These are phyloP conservation scores for Salix caprea DNA, from an alignment of 345 rosid genomes.

Conservation along the genomic window DNA sequence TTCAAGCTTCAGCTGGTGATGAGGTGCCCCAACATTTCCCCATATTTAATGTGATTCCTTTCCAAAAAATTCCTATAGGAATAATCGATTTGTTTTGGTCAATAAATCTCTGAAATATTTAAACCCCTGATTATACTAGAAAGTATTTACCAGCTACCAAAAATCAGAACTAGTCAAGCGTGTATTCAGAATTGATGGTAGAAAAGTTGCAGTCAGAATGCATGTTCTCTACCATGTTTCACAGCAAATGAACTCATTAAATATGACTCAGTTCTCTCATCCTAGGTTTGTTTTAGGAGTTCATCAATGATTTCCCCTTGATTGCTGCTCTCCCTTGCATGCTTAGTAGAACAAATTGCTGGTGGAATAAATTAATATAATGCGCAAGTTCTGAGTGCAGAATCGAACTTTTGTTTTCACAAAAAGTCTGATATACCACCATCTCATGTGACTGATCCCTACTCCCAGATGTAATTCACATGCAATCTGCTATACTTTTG, in stretches of 20 bases:
- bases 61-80: neutral
- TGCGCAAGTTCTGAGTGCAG: neutral
- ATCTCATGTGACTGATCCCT: neutral
- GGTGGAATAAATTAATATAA: neutral
- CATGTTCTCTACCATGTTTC: neutral
- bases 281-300: neutral
- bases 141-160: neutral
- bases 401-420: neutral
- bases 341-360: neutral
- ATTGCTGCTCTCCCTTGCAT: neutral
- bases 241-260: neutral
- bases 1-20: slow-evolving; percentile 91
- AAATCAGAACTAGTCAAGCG: neutral
- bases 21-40: slow-evolving; percentile 46
- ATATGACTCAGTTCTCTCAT: neutral
- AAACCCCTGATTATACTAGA: neutral
- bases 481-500: neutral
- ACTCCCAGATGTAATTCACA: neutral
- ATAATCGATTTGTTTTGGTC: neutral
- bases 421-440: neutral
- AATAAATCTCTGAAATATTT: neutral
- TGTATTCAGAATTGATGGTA: neutral
- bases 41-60: neutral
- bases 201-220: neutral
- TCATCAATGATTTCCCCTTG: neutral